Base-by-base conservation (phyloP, 2,329 filamentous ascomycete species). In the Aspergillus piperis region DNA sequence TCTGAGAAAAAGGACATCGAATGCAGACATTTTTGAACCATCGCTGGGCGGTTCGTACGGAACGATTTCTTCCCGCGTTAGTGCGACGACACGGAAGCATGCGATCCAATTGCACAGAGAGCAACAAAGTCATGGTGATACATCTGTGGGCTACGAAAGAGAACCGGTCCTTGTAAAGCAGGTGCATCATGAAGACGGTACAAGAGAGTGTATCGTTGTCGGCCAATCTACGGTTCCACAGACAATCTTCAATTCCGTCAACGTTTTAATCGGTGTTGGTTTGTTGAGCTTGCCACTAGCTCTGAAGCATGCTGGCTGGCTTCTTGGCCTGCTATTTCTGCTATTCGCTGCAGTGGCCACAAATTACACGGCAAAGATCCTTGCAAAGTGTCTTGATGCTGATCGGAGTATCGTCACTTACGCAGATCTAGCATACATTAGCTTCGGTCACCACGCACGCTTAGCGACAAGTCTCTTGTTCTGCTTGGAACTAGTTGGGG, bases 221-320 rank as follows among this genome's bases (percentile, higher is more conserved):
- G 94, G 94, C 41, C 92, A 96, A 78, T 96, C 92, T n/a, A 99
- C 94, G 1, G 82, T 98, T 15, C 92, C 92, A 0, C 94, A 98
- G 79, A 98, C 94, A 6, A 85, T 97, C 63, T 96, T 98, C 82
- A 99, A 99, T 77, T 96, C 92, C 3, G 94, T 94, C 73, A 96
- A 96, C 66, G 91, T 96, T 54, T 80, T 97, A 61, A 94, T 97
- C 62, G 93, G 93, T 15, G 89, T 99, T 30, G 94, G 94, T 0
- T 80, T 99, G 30, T 83, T 99, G 54, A 96, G 91, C 75, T 81
- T 99, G 57, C 95, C 94, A 5, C 84, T 98, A 71, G 94, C 91
- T 5, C 82, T 98, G 70, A 91, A 88, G 70, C 92, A 96, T 74
- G 88, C 91, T 11, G 94, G 92, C 53, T 96, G 93, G 93, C 77